Evolutionary conservation across 441 rosid genomes (phyloP).

Genomic region (Eugenia klotzschiana): DNA sequence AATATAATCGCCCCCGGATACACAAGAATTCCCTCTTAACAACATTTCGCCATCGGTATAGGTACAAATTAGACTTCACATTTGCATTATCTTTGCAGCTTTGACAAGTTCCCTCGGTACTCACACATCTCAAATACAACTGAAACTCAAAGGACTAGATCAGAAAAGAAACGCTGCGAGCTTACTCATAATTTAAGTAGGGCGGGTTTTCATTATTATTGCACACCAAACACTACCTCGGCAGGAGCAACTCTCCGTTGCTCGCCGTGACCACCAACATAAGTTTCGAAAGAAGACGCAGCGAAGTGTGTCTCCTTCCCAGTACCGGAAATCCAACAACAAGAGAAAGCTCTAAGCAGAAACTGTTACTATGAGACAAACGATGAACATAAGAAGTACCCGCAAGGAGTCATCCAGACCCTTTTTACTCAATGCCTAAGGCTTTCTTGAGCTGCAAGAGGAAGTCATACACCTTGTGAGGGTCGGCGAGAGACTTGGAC

Average conservation of each 20-base stretch:
- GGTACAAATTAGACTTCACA: background rate
- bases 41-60: background rate
- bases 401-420: background rate
- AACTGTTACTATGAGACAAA: background rate
- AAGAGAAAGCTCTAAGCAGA: background rate
- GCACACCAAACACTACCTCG: background rate
- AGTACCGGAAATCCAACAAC: background rate
- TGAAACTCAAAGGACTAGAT: background rate
- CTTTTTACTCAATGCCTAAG: background rate
- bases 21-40: background rate
- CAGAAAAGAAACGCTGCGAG: background rate
- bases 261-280: background rate
- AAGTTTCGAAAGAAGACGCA: background rate
- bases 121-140: background rate
- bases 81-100: background rate
- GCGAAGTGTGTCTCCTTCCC: background rate
- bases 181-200: background rate
- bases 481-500: background rate
- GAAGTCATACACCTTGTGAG: background rate
- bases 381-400: background rate
- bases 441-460: background rate
- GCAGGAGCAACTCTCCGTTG: background rate
- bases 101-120: background rate
- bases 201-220: background rate
- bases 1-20: background rate